Evolutionary conservation across 176 grass and related monocot genomes (phyloP), one percentile per base, ranked within the genome.

Genomic region (Phoenix roebelenii): DNA sequence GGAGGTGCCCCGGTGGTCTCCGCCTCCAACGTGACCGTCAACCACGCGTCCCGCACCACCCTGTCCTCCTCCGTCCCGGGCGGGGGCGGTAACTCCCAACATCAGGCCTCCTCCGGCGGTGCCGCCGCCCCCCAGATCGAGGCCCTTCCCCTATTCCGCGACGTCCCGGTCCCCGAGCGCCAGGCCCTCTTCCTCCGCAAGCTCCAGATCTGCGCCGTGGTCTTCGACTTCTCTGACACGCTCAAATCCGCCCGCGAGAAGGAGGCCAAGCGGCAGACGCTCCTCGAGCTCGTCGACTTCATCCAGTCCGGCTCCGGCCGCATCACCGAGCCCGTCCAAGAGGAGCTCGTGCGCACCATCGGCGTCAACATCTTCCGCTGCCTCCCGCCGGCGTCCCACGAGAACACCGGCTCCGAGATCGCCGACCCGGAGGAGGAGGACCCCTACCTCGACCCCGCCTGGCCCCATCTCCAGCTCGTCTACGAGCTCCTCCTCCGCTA

Each of bases 401-500:
- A 65, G 63, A 65, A 65, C 63, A 52, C 63, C 12, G 63, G 63
- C 49, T 65, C 63, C 15, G 63, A 65, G 49, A 16, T 16, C 22
- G 51, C 63, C 49, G 63, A 65, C 49, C 63, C 49, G 3, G 63
- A 65, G 49, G 63, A 65, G 63, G 63, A 65, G 16, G 63, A 65
- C 4, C 63, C 63, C 2, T 65, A 52, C 63, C 49, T 65, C 9
- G 63, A 65, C 23, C 63, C 63, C 10, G 20, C 63, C 3, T 65
- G 63, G 63, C 16, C 63, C 4, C 63, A 65, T 23, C 63, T 65
- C 20, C 63, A 65, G 23, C 49, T 65, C 22, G 49, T 65, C 63
- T 65, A 65, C 15, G 63, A 65, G 23, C 63, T 65, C 23, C 63
- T 65, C 23, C 49, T 52, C n/a, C 63, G 63, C 49, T 65, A 65